Base-by-base conservation (phyloP, 768 basidiomycete species). In the Inosperma sp. region DNA sequence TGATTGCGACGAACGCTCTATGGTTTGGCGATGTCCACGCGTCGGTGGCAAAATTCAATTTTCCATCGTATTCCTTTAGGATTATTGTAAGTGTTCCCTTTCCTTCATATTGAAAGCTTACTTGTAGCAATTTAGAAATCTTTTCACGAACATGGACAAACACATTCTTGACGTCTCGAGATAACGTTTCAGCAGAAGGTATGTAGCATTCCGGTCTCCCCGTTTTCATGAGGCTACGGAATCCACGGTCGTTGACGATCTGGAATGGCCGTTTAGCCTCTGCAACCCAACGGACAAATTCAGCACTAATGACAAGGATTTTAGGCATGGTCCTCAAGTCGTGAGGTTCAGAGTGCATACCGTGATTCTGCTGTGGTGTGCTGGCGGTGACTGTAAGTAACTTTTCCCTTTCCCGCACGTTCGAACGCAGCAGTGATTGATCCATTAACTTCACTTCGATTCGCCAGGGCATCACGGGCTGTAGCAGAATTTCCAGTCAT, bases 11-110 rank as follows among this genome's bases (percentile, higher is more conserved):
- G 33, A 59, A 68, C 0, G 65, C 65, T 1, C 53, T 16, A 39
- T 71, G 67, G 53, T 73, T 72, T 0, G 65, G 63, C 0, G 65
- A 70, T 0, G 66, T 68, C 71, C 69, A 73, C 0, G 58, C 59
- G 52, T 73, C 68, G 0, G 65, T 68, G 9, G 56, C 59, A 41
- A 56, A 60, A 30, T 45, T 58, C 22, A 60, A n/a, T 19, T 9
- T 21, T 2, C 57, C 51, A 19, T 43, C 17, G 35, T 58, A 43
- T 43, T 48, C 19, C 19, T 44, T 4, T 4, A 23, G 8, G n/a
- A 27, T 8, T 22, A 25, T 3, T 9, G 26, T 16, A 25, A 45
- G 27, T 16, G 26, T 43, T 7, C 14, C n/a, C 7, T 16, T 16
- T 7, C 14, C 5, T 12, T 17, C 17, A 6, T 8, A 16, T 14